phyloP scores from a whole-genome alignment of 768 basidiomycete species.

The Serendipita sp. region DNA sequence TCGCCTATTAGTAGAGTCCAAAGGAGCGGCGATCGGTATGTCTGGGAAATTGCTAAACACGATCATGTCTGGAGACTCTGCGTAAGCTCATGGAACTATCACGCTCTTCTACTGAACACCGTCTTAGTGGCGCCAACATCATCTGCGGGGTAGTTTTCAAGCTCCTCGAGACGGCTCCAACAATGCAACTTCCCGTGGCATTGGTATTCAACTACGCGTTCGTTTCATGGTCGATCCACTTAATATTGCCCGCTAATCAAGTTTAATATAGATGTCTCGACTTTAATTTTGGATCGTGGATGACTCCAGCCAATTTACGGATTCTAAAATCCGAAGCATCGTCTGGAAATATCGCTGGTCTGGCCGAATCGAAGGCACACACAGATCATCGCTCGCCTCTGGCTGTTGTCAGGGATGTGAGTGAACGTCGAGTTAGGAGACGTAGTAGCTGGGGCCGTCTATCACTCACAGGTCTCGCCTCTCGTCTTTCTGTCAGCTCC shows the following conservation, averaged over 20 bases:
- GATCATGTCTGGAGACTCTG: conserved; percentile 86
- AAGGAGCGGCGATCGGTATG: conserved; percentile 72
- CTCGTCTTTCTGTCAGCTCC: background rate
- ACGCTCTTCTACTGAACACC: background rate
- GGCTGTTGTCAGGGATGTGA: conserved; percentile 71
- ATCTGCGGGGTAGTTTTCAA: conserved; percentile 72
- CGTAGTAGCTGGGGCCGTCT: conserved; percentile 28
- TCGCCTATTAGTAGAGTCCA: conserved; percentile 60
- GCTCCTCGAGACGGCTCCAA: conserved; percentile 48
- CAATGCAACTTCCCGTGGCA: conserved; percentile 58
- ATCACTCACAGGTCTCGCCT: background rate
- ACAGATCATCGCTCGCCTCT: conserved; percentile 78
- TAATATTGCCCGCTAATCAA: background rate
- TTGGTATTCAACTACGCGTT: conserved; percentile 82
- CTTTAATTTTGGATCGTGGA: conserved; percentile 98
- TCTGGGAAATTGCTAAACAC: conserved; percentile 63
- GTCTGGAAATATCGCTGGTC: conserved; percentile 51
- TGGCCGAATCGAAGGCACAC: conserved; percentile 72
- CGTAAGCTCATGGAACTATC: conserved; percentile 39
- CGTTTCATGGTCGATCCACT: background rate
- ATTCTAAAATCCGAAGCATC: conserved; percentile 81
- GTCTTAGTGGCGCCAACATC: conserved; percentile 66
- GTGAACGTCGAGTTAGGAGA: conserved; percentile 18
- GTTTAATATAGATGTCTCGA: conserved; percentile 33
- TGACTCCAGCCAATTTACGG: conserved; percentile 63